Percentiles rank a stretch among this genome's conserved stretches.
These are phyloP conservation scores for Theobroma grandiflorum DNA, from an alignment of 441 rosid species.

Conservation along the genomic window DNA sequence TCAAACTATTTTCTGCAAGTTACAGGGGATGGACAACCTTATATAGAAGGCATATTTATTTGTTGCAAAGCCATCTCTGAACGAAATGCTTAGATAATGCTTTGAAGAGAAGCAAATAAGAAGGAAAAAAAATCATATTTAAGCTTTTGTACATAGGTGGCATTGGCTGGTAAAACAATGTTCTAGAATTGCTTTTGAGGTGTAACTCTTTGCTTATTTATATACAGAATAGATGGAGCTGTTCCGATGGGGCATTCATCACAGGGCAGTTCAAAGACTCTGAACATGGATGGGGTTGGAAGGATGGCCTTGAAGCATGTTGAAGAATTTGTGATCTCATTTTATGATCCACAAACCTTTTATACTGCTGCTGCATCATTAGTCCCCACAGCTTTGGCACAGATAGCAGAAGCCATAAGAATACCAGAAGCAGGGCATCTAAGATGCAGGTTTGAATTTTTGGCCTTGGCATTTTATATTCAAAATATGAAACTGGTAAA, in stretches of 20 bases:
- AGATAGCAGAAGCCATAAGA: slow-evolving; percentile 86
- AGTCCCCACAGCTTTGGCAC: slow-evolving; percentile 74
- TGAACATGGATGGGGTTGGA: slow-evolving; percentile 79
- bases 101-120: neutral
- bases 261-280: slow-evolving; percentile 68
- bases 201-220: neutral
- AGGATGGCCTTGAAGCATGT: slow-evolving; percentile 84
- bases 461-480: neutral
- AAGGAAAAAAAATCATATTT: neutral
- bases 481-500: neutral
- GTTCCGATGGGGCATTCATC: slow-evolving; percentile 65
- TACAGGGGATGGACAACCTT: neutral
- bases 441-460: slow-evolving; percentile 79
- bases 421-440: slow-evolving; percentile 96
- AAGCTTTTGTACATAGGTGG: slow-evolving; percentile 16
- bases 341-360: slow-evolving; percentile 76
- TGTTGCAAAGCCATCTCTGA: neutral
- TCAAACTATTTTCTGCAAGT: neutral
- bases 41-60: neutral
- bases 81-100: neutral
- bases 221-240: slow-evolving; percentile 73
- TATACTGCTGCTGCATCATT: slow-evolving; percentile 73
- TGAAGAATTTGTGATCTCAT: slow-evolving; percentile 64
- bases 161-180: neutral
- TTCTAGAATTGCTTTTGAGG: slow-evolving; percentile 6